Base-by-base conservation (phyloP, 768 basidiomycete genomes). In the Naganishia kalamii region DNA sequence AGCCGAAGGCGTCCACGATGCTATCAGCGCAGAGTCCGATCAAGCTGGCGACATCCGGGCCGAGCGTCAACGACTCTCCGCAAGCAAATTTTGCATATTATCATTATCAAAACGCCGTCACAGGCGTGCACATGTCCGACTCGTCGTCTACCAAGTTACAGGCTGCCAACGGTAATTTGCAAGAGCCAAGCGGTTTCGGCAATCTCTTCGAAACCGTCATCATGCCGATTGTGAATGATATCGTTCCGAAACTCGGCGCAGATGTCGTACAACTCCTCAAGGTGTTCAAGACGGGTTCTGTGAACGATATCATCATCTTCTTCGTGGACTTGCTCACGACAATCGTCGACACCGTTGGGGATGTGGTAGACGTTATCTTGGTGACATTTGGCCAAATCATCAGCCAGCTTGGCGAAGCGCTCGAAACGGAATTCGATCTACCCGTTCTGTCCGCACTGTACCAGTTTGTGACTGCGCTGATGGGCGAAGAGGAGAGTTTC, bases 301-400 rank as follows among this genome's bases (percentile, higher is more conserved):
- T 52, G 13, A 10, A 25, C 51, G 51, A 52, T 8, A 25, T 52
- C 12, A 52, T 52, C 27, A 52, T 13, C 8, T 52, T 52, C 29
- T 52, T 52, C 51, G 51, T 52, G 51, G 51, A 52, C 23, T 25
- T 52, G 51, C 51, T 52, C 51, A 52, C 8, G 12, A 52, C 51
- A 13, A 13, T 52, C 29, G 12, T 52, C 51, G 51, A 52, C 13
- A 25, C 12, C 12, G 29, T 52, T 35, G 51, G 29, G 23, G 51
- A 52, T 25, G 51, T 21, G 13, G 29, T 52, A 7, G 51, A 52
- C 51, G 51, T 25, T 23, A 13, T 52, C 12, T 52, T 52, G 51
- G 51, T 21, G 29, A 29, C 51, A 27, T 52, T 52, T 52, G 51
- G 27, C 29, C 51, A 52, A 25, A 32, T 32, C 51, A 52, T 52